These are phyloP conservation scores for Aspergillus niger DNA, from an alignment of 2,329 filamentous ascomycete species.

Conservation along the genomic window DNA sequence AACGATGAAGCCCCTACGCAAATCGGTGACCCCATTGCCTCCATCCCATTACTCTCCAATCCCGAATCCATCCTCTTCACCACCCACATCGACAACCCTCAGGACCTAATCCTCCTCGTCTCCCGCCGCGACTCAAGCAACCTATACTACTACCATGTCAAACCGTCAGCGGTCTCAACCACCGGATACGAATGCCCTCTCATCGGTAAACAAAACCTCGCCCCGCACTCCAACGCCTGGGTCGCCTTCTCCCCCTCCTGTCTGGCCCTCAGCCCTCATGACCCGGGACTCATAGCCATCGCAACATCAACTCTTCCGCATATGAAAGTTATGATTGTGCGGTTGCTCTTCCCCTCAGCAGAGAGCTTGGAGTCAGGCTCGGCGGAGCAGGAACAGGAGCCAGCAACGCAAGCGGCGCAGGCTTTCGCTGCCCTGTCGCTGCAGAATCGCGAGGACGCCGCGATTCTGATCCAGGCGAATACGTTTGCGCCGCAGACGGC, in stretches of 20 bases:
- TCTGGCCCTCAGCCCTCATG: conserved; percentile 57
- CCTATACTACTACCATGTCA: conserved; percentile 56
- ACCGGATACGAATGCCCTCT: conserved; percentile 37
- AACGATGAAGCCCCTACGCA: conserved; percentile 6
- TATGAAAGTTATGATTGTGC: conserved; percentile 64
- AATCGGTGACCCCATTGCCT: conserved; percentile 31
- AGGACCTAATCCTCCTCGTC: conserved; percentile 53
- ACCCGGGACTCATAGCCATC: conserved; percentile 58
- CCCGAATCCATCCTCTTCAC: conserved; percentile 61
- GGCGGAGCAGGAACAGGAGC: conserved; percentile 8
- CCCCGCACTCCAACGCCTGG: conserved; percentile 66
- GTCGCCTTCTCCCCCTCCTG: conserved; percentile 62
- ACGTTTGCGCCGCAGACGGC: conserved; percentile 65
- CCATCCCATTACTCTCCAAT: conserved; percentile 49
- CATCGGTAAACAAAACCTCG: conserved; percentile 61
- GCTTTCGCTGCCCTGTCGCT: conserved; percentile 53
- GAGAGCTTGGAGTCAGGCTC: conserved; percentile 14
- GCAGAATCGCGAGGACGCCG: conserved; percentile 60
- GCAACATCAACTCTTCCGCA: conserved; percentile 63
- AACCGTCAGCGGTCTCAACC: neutral
- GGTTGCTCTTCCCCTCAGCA: conserved; percentile 54
- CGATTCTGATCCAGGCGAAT: conserved; percentile 61
- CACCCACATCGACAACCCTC: conserved; percentile 48
- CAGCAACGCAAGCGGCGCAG: conserved; percentile 54
- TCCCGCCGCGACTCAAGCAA: conserved; percentile 61